Evolutionary conservation across 1,284 basidiomycete genomes (phyloP), one percentile per base, ranked within the genome.

Genomic region (Exobasidium cylindrosporum): DNA sequence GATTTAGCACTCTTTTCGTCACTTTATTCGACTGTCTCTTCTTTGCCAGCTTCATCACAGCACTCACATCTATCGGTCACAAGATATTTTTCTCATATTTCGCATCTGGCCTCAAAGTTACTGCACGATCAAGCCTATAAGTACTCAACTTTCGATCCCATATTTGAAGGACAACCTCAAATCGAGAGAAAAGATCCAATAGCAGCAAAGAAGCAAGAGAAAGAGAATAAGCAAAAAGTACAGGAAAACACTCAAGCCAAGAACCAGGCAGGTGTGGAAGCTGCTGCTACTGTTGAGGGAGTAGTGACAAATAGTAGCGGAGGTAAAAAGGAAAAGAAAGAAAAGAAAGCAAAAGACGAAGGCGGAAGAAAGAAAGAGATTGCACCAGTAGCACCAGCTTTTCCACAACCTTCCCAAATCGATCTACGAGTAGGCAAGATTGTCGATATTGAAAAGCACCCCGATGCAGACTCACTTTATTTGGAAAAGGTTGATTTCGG

Each of bases 401-500:
- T 64, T 13, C 77, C 77, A 21, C 58, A 68, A 24, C 77, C 76
- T 2, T 73, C 72, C 24, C 70, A 70, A 70, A 63, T 79, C 53
- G 78, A 79, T 57, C 64, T 79, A 40, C 70, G 78, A 17, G 77
- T 79, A 2, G 78, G 78, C 49, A 73, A 73, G 64, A 79, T 79
- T 43, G 75, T 79, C 58, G 68, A 67, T 29, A 64, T 77, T 53
- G 64, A 71, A 57, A 69, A 66, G 47, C 78, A 79, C 57, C 78
- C 78, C 2, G 77, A 79, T 46, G 78, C 78, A 14, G 78, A 79
- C 57, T 59, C 76, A 10, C 67, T 79, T 46, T 79, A 79, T 64
- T 71, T 79, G 47, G 78, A 79, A 43, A 63, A 69, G 57, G 75
- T 79, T 54, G 78, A 79, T 66, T 78, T 79, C 64, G 78, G 76